Conservation (phyloP, 75 land plant species). For the Pseudotsuga menziesii region DNA sequence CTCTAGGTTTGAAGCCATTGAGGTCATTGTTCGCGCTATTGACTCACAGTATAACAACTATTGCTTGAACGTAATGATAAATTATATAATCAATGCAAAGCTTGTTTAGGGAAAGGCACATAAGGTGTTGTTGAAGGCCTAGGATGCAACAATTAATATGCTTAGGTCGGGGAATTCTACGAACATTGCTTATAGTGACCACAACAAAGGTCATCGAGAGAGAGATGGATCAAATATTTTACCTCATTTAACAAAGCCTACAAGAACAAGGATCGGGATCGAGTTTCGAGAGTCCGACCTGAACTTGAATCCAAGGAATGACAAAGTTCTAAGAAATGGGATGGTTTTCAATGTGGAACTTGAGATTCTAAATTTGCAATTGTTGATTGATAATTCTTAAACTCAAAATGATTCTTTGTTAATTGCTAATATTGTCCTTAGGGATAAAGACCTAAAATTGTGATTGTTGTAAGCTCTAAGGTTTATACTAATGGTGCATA, state of each 20-base stretch:
- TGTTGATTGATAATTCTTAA: slow-evolving; percentile 38
- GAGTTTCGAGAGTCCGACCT: slow-evolving; percentile 89
- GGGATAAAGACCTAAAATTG: slow-evolving; percentile 42
- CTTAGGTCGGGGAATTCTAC: slow-evolving; percentile 62
- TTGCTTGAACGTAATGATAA: slow-evolving; percentile 81
- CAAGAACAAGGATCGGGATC: slow-evolving; percentile 90
- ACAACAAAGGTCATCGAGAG: slow-evolving; percentile 57
- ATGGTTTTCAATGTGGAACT: slow-evolving; percentile 87
- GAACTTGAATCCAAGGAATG: slow-evolving; percentile 61
- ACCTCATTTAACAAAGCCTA: slow-evolving; percentile 63
- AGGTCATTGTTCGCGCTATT: slow-evolving; percentile 84
- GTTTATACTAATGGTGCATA: slow-evolving; percentile 64
- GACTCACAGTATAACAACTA: slow-evolving; percentile 79
- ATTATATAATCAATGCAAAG: slow-evolving; percentile 73
- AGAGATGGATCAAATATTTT: slow-evolving; percentile 64
- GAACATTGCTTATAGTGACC: slow-evolving; percentile 62
- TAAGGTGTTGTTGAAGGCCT: slow-evolving; percentile 76
- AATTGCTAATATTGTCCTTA: slow-evolving; percentile 63
- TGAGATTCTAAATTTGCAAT: slow-evolving; percentile 59
- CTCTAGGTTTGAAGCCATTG: slow-evolving; percentile 42
- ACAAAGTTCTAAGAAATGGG: slow-evolving; percentile 49
- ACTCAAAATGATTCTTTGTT: slow-evolving; percentile 47
- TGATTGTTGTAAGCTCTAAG: slow-evolving; percentile 43
- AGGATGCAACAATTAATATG: slow-evolving; percentile 77
- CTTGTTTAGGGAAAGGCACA: slow-evolving; percentile 71